phyloP scores from a whole-genome alignment of 306 rosid species.

The Myrica gale region DNA sequence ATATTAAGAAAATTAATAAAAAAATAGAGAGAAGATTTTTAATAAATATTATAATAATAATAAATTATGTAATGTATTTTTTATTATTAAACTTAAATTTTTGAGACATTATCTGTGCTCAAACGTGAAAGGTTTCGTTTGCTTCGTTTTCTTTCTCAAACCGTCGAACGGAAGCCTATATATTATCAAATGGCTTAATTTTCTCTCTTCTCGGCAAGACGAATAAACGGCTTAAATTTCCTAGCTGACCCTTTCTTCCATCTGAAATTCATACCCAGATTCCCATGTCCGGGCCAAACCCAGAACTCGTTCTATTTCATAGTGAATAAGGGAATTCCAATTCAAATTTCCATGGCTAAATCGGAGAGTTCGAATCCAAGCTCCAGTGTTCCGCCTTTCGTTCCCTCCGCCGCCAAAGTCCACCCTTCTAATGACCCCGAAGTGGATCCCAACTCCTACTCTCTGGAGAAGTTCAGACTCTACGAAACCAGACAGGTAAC shows the following conservation, averaged over 20 bases:
- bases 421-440: constrained; percentile 71
- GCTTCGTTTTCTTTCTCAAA: too few species aligned
- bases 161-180: too few species aligned
- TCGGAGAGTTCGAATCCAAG: constrained; percentile 43
- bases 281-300: not conserved
- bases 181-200: too few species aligned
- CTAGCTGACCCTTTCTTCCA: not conserved
- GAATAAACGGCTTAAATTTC: too few species aligned
- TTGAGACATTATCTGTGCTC: too few species aligned
- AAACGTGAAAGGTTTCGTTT: too few species aligned
- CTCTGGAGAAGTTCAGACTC: constrained; percentile 82
- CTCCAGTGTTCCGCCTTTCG: constrained; percentile 11
- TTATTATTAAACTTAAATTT: too few species aligned
- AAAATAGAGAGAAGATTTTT: too few species aligned
- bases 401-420: constrained; percentile 43
- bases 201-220: too few species aligned
- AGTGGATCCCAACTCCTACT: constrained; percentile 58
- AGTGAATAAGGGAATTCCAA: not conserved
- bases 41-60: too few species aligned
- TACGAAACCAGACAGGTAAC: constrained; percentile 86
- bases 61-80: too few species aligned
- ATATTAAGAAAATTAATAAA: too few species aligned
- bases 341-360: constrained; percentile 24
- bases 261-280: not conserved
- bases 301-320: not conserved